Evolutionary conservation across 208 protist genomes (phyloP).

Genomic region (Herpetomonas tarakana): DNA sequence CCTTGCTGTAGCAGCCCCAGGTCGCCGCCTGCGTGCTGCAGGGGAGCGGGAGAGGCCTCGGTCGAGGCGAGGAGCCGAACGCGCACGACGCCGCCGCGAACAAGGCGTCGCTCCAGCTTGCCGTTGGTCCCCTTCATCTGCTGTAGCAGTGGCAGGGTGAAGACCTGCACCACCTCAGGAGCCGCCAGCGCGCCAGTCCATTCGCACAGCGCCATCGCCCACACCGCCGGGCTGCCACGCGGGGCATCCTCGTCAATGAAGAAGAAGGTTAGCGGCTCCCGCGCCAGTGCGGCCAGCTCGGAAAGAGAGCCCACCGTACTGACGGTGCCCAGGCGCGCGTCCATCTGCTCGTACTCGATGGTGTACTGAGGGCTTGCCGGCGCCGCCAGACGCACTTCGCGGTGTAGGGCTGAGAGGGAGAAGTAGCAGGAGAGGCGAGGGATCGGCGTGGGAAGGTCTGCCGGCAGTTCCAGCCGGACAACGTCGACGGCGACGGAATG

Average conservation of each 20-base stretch:
- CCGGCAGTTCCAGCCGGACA: constrained; percentile 56
- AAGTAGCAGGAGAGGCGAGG: constrained; percentile 85
- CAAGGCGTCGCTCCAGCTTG: constrained; percentile 19
- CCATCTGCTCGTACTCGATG: constrained; percentile 43
- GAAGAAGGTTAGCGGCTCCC: constrained; percentile 81
- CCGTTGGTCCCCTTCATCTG: neutral
- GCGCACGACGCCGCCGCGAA: constrained; percentile 48
- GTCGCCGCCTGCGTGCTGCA: too few species aligned
- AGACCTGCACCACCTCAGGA: constrained; percentile 29
- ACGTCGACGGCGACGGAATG: constrained; percentile 47
- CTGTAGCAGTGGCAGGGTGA: constrained; percentile 56
- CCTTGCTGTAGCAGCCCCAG: too few species aligned
- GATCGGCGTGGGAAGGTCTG: constrained; percentile 27
- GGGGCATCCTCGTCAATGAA: constrained; percentile 64
- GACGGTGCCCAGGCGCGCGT: constrained; percentile 17
- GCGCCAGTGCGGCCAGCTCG: constrained; percentile 40
- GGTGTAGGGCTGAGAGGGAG: constrained; percentile 28
- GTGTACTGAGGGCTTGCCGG: constrained; percentile 63
- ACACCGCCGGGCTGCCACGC: constrained; percentile 28
- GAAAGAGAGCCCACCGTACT: constrained; percentile 40
- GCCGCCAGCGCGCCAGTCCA: constrained; percentile 49
- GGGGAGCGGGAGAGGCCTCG: too few species aligned
- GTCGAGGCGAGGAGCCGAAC: constrained; percentile 50
- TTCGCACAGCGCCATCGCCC: constrained; percentile 74
- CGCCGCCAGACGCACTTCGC: constrained; percentile 65